phyloP scores from a whole-genome alignment of 495 filamentous ascomycete species.

The Staphylotrichum tortipilum region DNA sequence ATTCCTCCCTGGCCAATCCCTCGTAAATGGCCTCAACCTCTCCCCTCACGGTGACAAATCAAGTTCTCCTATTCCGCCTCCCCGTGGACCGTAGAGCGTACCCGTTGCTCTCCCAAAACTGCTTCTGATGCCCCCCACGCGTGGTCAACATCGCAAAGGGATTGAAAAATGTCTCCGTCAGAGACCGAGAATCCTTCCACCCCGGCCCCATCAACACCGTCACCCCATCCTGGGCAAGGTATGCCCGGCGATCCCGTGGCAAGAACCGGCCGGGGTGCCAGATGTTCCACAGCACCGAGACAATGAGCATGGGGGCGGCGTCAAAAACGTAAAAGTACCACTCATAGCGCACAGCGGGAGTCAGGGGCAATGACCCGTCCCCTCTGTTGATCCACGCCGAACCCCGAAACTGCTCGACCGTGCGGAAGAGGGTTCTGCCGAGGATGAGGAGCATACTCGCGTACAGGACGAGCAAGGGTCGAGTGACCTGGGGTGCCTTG shows the following conservation, averaged over 20 bases:
- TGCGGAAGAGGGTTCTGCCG: constrained; percentile 56
- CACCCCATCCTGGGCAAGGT: constrained; percentile 55
- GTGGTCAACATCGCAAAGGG: constrained; percentile 58
- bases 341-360: constrained; percentile 53
- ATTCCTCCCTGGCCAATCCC: no score
- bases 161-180: constrained; percentile 51
- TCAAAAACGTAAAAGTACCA: constrained; percentile 73
- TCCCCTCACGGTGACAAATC: no score
- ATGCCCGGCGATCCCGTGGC: constrained; percentile 53
- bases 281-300: constrained; percentile 52
- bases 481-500: constrained; percentile 46
- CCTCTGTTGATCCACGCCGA: not conserved
- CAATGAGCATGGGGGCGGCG: constrained; percentile 53
- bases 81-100: no score
- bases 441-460: constrained; percentile 52
- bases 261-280: constrained; percentile 55
- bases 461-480: constrained; percentile 53
- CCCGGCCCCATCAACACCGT: constrained; percentile 59
- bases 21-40: no score
- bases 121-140: constrained; percentile 27
- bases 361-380: no score
- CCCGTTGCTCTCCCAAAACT: constrained; percentile 1
- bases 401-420: constrained; percentile 47
- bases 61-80: no score
- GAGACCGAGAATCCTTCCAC: constrained; percentile 48